These are phyloP conservation scores for Suillus placidus DNA, from an alignment of 768 basidiomycete genomes.

Conservation along the genomic window DNA sequence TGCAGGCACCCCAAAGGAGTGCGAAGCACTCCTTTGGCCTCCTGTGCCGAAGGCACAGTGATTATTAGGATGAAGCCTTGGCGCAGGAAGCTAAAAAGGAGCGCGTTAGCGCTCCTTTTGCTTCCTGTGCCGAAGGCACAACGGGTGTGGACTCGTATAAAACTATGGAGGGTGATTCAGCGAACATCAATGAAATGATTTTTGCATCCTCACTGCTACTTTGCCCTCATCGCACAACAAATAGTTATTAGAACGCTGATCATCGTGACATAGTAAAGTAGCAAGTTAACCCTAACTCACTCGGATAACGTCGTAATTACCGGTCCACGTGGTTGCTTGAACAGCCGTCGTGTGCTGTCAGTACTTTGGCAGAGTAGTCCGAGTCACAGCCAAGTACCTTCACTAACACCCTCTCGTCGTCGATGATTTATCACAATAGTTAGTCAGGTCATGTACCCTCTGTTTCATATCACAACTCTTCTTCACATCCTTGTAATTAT, in stretches of 20 bases:
- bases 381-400: neutral
- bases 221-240: neutral
- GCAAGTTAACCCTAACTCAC: no score
- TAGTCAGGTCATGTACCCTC: neutral
- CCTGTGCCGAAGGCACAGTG: no score
- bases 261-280: no score
- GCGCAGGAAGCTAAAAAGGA: no score
- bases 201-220: slow-evolving; percentile 1
- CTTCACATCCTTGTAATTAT: neutral
- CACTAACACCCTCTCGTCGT: neutral
- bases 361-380: neutral
- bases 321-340: neutral
- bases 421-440: neutral
- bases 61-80: no score
- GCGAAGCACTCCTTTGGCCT: no score
- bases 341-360: neutral
- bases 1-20: no score
- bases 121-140: no score
- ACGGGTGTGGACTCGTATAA: no score
- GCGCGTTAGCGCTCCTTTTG: no score
- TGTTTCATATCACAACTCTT: neutral
- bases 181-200: slow-evolving; percentile 6
- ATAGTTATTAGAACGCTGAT: slow-evolving; percentile 28
- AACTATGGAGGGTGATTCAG: neutral
- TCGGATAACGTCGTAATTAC: neutral